Evolutionary conservation across 768 basidiomycete species (phyloP).

Genomic region (Suillus placidus): DNA sequence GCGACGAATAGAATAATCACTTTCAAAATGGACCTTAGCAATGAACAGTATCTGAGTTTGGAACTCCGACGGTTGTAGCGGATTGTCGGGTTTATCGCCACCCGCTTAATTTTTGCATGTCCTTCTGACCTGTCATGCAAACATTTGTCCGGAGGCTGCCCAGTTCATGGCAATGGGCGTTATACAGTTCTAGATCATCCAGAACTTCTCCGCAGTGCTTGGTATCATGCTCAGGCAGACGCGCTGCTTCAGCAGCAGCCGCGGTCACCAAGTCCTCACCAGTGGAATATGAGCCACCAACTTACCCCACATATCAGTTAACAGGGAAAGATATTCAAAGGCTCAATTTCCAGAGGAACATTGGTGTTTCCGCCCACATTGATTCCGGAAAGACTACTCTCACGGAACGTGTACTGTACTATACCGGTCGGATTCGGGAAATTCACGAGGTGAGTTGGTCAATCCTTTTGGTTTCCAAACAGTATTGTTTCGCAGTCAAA

Average conservation of each 20-base stretch:
- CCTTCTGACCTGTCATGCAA: conserved; percentile 25
- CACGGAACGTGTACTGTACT: conserved; percentile 94
- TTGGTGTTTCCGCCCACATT: conserved; percentile 94
- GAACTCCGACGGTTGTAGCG: conserved; percentile 29
- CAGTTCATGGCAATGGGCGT: conserved; percentile 29
- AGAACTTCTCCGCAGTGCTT: conserved; percentile 7
- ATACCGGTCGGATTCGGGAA: conserved; percentile 92
- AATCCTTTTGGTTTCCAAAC: not conserved
- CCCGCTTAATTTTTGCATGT: conserved; percentile 1
- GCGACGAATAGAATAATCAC: conserved; percentile 15
- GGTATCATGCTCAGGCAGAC: conserved; percentile 22
- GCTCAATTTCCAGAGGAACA: conserved; percentile 84
- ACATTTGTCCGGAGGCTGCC: conserved; percentile 29
- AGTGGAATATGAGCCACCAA: conserved; percentile 20
- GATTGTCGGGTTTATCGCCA: not conserved
- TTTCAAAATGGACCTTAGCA: conserved; percentile 17
- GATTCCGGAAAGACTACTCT: conserved; percentile 98
- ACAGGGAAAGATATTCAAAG: conserved; percentile 67
- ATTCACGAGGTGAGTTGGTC: conserved; percentile 87
- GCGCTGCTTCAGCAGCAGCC: conserved; percentile 48
- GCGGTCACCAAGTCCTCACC: conserved; percentile 33
- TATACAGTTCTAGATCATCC: conserved; percentile 16
- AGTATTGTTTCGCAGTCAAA: not conserved
- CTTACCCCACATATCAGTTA: conserved; percentile 47
- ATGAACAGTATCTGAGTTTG: conserved; percentile 16